phyloP scores from a whole-genome alignment of 2,329 filamentous ascomycete species.

The Niveomyces coronatus region DNA sequence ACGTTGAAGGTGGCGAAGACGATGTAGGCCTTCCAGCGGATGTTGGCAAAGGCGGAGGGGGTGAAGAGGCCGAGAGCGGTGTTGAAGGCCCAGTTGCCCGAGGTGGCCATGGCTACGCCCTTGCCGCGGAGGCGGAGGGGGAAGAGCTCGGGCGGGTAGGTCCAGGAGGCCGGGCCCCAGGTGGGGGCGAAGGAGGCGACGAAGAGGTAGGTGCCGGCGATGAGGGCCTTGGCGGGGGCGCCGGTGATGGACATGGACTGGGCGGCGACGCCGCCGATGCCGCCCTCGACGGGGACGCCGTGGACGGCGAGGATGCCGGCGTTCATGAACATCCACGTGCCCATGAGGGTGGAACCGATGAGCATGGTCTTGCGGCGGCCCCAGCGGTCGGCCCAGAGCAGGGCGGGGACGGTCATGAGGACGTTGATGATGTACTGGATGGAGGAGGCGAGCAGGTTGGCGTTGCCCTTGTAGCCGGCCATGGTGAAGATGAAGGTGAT shows the following conservation, averaged over 20 bases:
- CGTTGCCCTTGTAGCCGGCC: slow-evolving; percentile 31
- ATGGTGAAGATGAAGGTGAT: slow-evolving; percentile 36
- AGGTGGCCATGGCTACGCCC: slow-evolving; percentile 26
- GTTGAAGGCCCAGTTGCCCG: slow-evolving; percentile 31
- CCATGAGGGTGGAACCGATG: slow-evolving; percentile 56
- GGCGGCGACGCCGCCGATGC: slow-evolving; percentile 33
- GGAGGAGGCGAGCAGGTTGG: slow-evolving; percentile 43
- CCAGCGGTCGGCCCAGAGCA: slow-evolving; percentile 66
- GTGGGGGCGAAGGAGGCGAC: slow-evolving; percentile 39
- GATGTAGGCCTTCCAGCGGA: slow-evolving; percentile 40
- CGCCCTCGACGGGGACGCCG: slow-evolving; percentile 30
- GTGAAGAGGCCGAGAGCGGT: slow-evolving; percentile 29
- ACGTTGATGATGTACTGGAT: slow-evolving; percentile 67
- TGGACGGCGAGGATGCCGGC: slow-evolving; percentile 40
- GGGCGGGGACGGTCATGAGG: slow-evolving; percentile 63
- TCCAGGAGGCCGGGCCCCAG: slow-evolving; percentile 39
- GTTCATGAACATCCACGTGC: slow-evolving; percentile 45
- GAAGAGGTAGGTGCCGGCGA: slow-evolving; percentile 56
- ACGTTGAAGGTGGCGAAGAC: slow-evolving; percentile 42
- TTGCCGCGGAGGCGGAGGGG: slow-evolving; percentile 27
- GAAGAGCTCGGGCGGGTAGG: slow-evolving; percentile 31
- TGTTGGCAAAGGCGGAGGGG: slow-evolving; percentile 27
- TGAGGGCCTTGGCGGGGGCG: slow-evolving; percentile 47
- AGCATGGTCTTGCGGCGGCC: slow-evolving; percentile 62
- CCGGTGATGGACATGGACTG: slow-evolving; percentile 37